Evolutionary conservation across 2,329 filamentous ascomycete species (phyloP), one percentile per base, ranked within the genome.

Genomic region (Clonostachys chloroleuca): DNA sequence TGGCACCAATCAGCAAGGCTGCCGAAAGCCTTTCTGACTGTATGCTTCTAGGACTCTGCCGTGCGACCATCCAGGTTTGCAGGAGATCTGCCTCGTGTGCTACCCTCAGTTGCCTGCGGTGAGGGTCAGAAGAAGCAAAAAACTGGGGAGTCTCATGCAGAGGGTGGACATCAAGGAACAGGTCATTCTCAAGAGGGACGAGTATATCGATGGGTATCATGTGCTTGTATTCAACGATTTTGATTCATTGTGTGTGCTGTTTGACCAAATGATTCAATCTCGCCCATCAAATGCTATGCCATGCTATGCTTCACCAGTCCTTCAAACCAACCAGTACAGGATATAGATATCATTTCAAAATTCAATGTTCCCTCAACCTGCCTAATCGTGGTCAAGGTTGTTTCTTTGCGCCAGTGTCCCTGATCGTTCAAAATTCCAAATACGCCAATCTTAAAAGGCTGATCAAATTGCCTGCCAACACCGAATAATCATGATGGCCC

Each of bases 301-400:
- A 40, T 45, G 44, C 36, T 45, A 45, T 45, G 44, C 36, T n/a
- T n/a, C 20, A 45, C 44, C 44, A 40, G 18, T 45, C 13, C 34
- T 18, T 14, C 30, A 17, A 24, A 17, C n/a, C 17, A 14, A n/a
- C 24, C 12, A 45, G 14, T 36, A n/a, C 18, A 24, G 18, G 17
- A 24, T 14, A 18, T 36, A n/a, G 34, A 39, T 39, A 39, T 45
- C 18, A 33, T 45, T 33, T 37, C 34, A 45, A 45, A 45, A n/a
- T 24, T 18, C 12, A 43, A 40, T 40, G 13, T 10, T 37, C 44
- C n/a, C 12, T 45, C 13, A 30, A 13, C 44, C 34, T n/a, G 18
- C 20, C 34, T 18, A 24, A 35, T 34, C 10, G 30, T 30, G 42
- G 30, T 20, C 6, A 13, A 14, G 30, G 16, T n/a, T 13, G 12